Percentiles rank a stretch among this genome's conserved stretches.
These are phyloP conservation scores for Macadamia tetraphylla DNA, from an alignment of 164 flowering plant genomes.

Conservation along the genomic window DNA sequence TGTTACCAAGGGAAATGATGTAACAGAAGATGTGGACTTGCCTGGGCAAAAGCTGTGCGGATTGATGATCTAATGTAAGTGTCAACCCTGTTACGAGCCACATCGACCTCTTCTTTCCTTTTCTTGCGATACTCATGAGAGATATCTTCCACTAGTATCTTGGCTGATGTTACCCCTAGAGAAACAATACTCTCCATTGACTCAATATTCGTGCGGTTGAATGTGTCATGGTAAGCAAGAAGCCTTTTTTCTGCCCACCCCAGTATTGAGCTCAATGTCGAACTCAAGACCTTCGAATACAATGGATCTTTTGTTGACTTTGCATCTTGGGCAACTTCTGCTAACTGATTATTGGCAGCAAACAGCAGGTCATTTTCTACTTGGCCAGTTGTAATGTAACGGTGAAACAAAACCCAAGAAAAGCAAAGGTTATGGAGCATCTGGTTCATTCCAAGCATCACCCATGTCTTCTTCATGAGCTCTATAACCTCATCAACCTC, in stretches of 20 bases:
- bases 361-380: constrained; percentile 60
- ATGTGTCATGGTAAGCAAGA: constrained; percentile 66
- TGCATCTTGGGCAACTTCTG: constrained; percentile 67
- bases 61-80: constrained; percentile 76
- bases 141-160: constrained; percentile 55
- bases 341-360: constrained; percentile 58
- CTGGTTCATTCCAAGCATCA: constrained; percentile 64
- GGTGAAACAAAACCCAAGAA: constrained; percentile 69
- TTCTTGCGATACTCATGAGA: constrained; percentile 52
- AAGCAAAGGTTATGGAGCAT: constrained; percentile 83
- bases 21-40: constrained; percentile 27
- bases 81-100: constrained; percentile 55
- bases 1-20: neutral
- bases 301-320: constrained; percentile 43
- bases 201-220: constrained; percentile 43
- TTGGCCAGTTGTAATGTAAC: constrained; percentile 63
- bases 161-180: constrained; percentile 52
- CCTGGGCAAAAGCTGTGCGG: constrained; percentile 78
- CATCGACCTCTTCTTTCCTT: constrained; percentile 47
- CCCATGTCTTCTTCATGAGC: constrained; percentile 87
- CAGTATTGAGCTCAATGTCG: constrained; percentile 43
- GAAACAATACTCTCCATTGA: constrained; percentile 55
- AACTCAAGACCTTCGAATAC: constrained; percentile 48
- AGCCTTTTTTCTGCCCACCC: constrained; percentile 83
- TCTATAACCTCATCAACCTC: constrained; percentile 85